Conservation (phyloP, 164 flowering plant genomes). For the Protea cynaroides region DNA sequence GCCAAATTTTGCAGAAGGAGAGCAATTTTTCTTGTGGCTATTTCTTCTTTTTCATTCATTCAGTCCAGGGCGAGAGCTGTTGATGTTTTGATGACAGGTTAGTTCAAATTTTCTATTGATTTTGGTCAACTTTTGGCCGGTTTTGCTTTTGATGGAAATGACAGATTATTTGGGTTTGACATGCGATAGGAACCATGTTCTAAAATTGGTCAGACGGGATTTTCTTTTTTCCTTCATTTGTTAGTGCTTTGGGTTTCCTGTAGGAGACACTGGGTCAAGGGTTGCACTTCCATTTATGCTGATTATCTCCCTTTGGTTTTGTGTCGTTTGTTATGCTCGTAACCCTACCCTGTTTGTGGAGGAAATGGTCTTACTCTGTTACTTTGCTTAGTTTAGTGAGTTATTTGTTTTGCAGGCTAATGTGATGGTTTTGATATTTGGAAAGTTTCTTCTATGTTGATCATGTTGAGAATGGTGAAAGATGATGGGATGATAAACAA, state of each 20-base stretch:
- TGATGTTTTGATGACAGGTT: conserved; percentile 33
- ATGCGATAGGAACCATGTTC: neutral
- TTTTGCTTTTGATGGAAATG: neutral
- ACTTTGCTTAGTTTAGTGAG: neutral
- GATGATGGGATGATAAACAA: no score
- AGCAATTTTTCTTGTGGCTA: conserved; percentile 51
- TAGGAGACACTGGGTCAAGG: neutral
- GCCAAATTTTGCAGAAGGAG: conserved; percentile 33
- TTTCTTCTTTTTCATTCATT: conserved; percentile 55
- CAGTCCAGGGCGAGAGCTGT: conserved; percentile 42
- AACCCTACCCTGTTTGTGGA: neutral
- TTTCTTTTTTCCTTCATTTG: neutral
- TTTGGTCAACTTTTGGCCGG: neutral
- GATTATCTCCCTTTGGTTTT: neutral
- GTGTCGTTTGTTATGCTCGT: neutral
- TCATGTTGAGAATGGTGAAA: no score
- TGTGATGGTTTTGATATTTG: no score
- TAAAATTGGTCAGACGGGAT: neutral
- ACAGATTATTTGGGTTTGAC: neutral
- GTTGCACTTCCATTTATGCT: neutral
- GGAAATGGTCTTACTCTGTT: neutral
- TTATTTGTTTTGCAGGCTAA: neutral
- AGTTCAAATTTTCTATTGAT: conserved; percentile 7
- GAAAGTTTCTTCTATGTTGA: no score
- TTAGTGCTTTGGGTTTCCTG: neutral